Conservation (phyloP, 192 early-diverging fungal genomes). For the Coemansia sp. region DNA sequence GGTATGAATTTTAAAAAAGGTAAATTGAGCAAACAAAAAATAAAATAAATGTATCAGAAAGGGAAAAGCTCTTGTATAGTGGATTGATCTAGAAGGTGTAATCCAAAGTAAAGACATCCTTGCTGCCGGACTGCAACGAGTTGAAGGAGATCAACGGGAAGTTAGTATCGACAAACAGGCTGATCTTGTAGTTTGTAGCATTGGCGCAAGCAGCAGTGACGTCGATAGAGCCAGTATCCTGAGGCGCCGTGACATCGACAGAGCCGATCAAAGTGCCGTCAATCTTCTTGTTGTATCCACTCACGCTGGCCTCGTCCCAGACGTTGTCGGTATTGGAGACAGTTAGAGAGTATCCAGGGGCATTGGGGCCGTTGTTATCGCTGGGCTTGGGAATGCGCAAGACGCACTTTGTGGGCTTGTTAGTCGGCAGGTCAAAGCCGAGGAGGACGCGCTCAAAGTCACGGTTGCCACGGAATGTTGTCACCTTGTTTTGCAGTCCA, state of each 20-base stretch:
- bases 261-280: slow-evolving; percentile 29
- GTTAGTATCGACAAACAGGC: slow-evolving; percentile 47
- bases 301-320: slow-evolving; percentile 51
- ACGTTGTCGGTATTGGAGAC: slow-evolving; percentile 35
- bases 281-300: slow-evolving; percentile 30
- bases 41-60: too few relatives aligned
- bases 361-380: slow-evolving; percentile 14
- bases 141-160: slow-evolving; percentile 29
- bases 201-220: slow-evolving; percentile 32
- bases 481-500: slow-evolving; percentile 22
- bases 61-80: too few relatives aligned
- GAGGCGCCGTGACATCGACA: slow-evolving; percentile 6
- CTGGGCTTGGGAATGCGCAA: slow-evolving; percentile 29
- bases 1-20: too few relatives aligned
- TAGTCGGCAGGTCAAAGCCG: slow-evolving; percentile 47
- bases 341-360: slow-evolving; percentile 15
- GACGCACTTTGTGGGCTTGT: slow-evolving; percentile 23
- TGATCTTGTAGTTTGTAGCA: slow-evolving; percentile 29
- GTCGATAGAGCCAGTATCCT: slow-evolving; percentile 15
- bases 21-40: too few relatives aligned
- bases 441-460: slow-evolving; percentile 48
- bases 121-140: slow-evolving; percentile 47
- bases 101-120: slow-evolving; percentile 28
- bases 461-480: slow-evolving; percentile 50
- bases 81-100: slow-evolving; percentile 4